A percentile compares a stretch with the other conserved stretches of the same genome.
Evolutionary conservation across 352 stramenopile species (phyloP).

Genomic region (Bremia lactucae): DNA sequence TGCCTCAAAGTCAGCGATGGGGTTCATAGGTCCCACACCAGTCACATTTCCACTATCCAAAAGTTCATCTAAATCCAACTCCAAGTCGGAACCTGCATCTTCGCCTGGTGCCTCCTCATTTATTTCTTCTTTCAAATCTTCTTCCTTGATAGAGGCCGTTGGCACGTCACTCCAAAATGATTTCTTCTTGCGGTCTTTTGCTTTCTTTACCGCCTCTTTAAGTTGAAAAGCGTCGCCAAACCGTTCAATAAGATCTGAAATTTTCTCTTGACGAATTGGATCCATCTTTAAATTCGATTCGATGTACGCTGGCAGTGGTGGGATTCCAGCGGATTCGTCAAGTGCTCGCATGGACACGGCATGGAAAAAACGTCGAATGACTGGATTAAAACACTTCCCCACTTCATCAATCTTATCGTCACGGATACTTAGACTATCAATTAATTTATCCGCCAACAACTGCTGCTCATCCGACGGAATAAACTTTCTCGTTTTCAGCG

Average conservation of each 20-base stretch:
- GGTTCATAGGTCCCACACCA: conserved; percentile 74
- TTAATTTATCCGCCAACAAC: conserved; percentile 45
- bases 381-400: conserved; percentile 56
- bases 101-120: conserved; percentile 10
- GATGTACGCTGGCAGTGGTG: conserved; percentile 41
- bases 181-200: conserved; percentile 58
- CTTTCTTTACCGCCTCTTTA: conserved; percentile 61
- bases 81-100: conserved; percentile 39
- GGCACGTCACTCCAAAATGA: conserved; percentile 71
- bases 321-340: conserved; percentile 33
- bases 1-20: conserved; percentile 70
- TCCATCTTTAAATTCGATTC: conserved; percentile 62
- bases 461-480: conserved; percentile 49
- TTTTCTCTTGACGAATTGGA: conserved; percentile 24
- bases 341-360: conserved; percentile 45
- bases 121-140: conserved; percentile 34
- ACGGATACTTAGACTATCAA: conserved; percentile 64
- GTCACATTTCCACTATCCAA: conserved; percentile 54
- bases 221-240: conserved; percentile 71
- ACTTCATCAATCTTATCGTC: conserved; percentile 50
- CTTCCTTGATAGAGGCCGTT: conserved; percentile 19
- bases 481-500: conserved; percentile 42
- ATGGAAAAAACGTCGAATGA: conserved; percentile 65
- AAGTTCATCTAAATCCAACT: conserved; percentile 65
- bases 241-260: conserved; percentile 45